Percentiles rank a stretch among this genome's conserved stretches.
These are phyloP conservation scores for Agastache rugosa DNA, from an alignment of 257 asterid species.

Conservation along the genomic window DNA sequence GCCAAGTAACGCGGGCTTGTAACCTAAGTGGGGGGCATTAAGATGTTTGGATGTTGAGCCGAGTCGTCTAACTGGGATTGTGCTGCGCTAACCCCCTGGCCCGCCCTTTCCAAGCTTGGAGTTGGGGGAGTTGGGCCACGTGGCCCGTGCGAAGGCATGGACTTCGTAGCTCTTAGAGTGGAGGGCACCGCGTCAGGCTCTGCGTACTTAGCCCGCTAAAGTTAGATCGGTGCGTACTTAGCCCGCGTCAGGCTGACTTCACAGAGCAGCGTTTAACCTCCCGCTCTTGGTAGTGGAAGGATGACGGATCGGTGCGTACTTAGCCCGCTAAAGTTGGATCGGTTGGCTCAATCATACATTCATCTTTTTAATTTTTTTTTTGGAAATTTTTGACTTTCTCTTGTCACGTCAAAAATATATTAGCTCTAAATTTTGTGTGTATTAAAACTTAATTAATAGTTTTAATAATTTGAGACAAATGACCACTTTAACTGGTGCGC, in stretches of 20 bases:
- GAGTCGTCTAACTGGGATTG: not conserved
- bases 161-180: not conserved
- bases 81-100: not conserved
- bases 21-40: not conserved
- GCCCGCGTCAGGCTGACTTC: not conserved
- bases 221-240: too few species aligned
- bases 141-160: not conserved
- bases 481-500: too few species aligned
- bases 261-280: not conserved
- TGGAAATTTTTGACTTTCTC: too few species aligned
- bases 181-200: slow-evolving; percentile 1
- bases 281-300: not conserved
- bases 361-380: not conserved
- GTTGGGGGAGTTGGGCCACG: not conserved
- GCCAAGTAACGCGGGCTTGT: too few species aligned
- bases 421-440: too few species aligned
- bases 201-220: too few species aligned
- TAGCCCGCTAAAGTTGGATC: not conserved
- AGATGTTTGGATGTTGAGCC: not conserved
- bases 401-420: too few species aligned
- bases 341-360: not conserved
- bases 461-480: too few species aligned
- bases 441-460: too few species aligned
- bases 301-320: not conserved
- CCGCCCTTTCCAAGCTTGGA: not conserved